Evolutionary conservation across 495 filamentous ascomycete species (phyloP), one percentile per base, ranked within the genome.

Genomic region (Amniculicola lignicola): DNA sequence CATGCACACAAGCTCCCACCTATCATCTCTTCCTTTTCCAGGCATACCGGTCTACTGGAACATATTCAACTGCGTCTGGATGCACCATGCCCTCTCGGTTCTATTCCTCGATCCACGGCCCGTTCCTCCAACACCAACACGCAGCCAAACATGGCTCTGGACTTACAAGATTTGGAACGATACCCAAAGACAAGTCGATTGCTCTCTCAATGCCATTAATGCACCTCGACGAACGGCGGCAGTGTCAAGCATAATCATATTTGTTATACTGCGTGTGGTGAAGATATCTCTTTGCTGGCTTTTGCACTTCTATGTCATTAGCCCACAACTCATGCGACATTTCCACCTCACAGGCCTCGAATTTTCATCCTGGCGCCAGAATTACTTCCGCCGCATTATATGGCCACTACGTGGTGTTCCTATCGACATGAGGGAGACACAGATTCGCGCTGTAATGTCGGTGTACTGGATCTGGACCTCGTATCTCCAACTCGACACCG

Each of bases 391-490:
- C 3, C 18, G 47, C n/a, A 4, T 39, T 5, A 7, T 51, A n/a
- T 39, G 6, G 16, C 16, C 28, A n/a, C n/a, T n/a, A n/a, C n/a
- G n/a, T n/a, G n/a, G n/a, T n/a, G n/a, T n/a, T n/a, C n/a, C n/a
- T n/a, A n/a, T n/a, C n/a, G n/a, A n/a, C n/a, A n/a, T n/a, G 29
- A 33, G 29, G 29, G 49, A 53, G 24, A 41, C 22, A 4, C 49
- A 53, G 28, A 4, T 53, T 15, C 37, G 49, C 24, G 3, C 37
- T 11, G 7, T 29, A 7, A 53, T 43, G 10, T 41, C 49, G 3
- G 19, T 53, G 23, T 53, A 42, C 38, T 53, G 49, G 49, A 53
- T 53, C 35, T 53, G 49, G 49, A 4, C 19, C n/a, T 15, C 35
- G 15, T 41, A 10, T n/a, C 35, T 53, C 19, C 4, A 42, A 16